A percentile compares a stretch with the other conserved stretches of the same genome.
Evolutionary conservation across 2,329 filamentous ascomycete species (phyloP).

Genomic region (Aciculosporium take): DNA sequence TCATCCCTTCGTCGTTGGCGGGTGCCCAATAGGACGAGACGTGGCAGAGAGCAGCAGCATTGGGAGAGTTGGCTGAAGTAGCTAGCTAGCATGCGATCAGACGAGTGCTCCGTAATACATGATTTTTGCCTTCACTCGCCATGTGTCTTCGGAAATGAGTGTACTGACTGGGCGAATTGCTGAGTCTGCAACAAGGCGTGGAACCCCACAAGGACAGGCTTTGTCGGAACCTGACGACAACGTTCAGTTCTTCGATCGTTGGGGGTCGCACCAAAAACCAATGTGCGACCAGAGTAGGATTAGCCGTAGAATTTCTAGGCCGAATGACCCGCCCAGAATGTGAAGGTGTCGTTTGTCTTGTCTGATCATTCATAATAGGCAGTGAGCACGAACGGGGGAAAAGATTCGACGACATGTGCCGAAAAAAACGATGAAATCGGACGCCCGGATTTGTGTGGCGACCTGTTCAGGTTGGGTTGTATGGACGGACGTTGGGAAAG

Average conservation of each 20-base stretch:
- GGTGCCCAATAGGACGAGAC: not conserved
- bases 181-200: slow-evolving; percentile 9
- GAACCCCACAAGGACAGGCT: slow-evolving; percentile 8
- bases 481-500: too few relatives aligned
- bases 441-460: not conserved
- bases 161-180: slow-evolving; percentile 2
- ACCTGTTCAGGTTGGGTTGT: not conserved
- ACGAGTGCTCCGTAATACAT: not conserved
- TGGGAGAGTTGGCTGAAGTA: not conserved
- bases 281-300: slow-evolving; percentile 10
- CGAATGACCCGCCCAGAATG: not conserved
- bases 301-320: slow-evolving; percentile 6
- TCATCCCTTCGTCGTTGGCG: not conserved
- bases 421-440: not conserved
- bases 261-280: slow-evolving; percentile 6
- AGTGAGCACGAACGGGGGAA: not conserved
- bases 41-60: not conserved
- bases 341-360: not conserved
- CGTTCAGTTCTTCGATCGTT: not conserved
- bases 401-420: slow-evolving; percentile 7
- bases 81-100: not conserved
- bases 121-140: not conserved
- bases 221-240: slow-evolving; percentile 6
- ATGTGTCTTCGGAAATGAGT: not conserved
- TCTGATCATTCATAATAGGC: not conserved